These are phyloP conservation scores for Begonia peltatifolia DNA, from an alignment of 306 rosid species.

Conservation along the genomic window DNA sequence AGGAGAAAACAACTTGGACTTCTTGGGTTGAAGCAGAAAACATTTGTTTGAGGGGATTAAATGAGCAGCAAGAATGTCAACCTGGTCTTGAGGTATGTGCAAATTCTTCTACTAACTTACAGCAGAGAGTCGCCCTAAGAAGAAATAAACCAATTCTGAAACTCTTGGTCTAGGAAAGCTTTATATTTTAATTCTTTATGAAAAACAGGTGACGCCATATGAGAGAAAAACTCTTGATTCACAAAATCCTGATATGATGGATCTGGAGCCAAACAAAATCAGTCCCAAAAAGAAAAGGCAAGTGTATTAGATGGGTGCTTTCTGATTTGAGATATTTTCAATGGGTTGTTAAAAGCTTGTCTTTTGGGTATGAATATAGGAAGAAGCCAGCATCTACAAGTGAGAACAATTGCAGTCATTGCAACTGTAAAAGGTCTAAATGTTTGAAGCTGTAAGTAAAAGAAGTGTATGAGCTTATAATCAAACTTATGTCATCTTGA, in stretches of 20 bases:
- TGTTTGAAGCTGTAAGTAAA: conserved; percentile 31
- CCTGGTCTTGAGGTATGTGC: not conserved
- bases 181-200: not conserved
- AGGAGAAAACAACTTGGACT: not conserved
- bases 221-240: conserved; percentile 2
- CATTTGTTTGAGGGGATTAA: not conserved
- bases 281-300: conserved; percentile 12
- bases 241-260: conserved; percentile 5
- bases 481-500: not conserved
- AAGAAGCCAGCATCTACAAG: not conserved
- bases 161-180: too few relatives aligned
- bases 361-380: conserved; percentile 10
- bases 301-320: not conserved
- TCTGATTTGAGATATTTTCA: not conserved
- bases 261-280: conserved; percentile 1
- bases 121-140: too few relatives aligned
- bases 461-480: not conserved
- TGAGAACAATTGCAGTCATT: conserved; percentile 9
- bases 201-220: conserved; percentile 1
- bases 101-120: too few relatives aligned
- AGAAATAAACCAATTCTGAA: too few relatives aligned
- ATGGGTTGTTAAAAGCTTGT: not conserved
- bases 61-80: not conserved
- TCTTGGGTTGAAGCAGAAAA: not conserved
- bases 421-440: conserved; percentile 20